A percentile compares a stretch with the other conserved stretches of the same genome.
Conservation (phyloP, 495 filamentous ascomycete genomes). For the Diplogelasinospora grovesii region DNA sequence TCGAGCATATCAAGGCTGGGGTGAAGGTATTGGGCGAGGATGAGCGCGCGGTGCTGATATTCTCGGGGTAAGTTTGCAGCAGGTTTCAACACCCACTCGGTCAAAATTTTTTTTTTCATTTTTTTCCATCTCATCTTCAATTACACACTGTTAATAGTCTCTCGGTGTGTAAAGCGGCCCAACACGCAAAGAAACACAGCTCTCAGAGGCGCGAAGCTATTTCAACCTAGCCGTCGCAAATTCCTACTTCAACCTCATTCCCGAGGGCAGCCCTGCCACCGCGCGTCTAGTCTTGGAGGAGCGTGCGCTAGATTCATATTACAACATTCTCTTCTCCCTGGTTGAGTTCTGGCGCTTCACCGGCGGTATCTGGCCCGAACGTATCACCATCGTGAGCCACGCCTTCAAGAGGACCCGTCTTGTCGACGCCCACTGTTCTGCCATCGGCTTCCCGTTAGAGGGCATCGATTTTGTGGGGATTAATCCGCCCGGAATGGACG, state of each 20-base stretch:
- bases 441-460: constrained; percentile 49
- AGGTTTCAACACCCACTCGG: too few relatives aligned
- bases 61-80: constrained; percentile 54
- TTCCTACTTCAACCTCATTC: constrained; percentile 35
- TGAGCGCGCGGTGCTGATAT: constrained; percentile 46
- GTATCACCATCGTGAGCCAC: constrained; percentile 65
- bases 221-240: constrained; percentile 41
- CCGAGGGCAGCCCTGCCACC: not conserved
- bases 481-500: constrained; percentile 53
- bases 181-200: constrained; percentile 48
- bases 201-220: constrained; percentile 66
- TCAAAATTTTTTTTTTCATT: not conserved
- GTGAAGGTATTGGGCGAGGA: constrained; percentile 39
- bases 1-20: constrained; percentile 61
- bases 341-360: constrained; percentile 47
- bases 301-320: constrained; percentile 70
- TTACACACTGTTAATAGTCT: not conserved
- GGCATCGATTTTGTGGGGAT: constrained; percentile 55
- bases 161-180: constrained; percentile 40
- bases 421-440: constrained; percentile 58
- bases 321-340: constrained; percentile 69
- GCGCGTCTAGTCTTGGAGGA: constrained; percentile 49
- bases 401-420: constrained; percentile 67
- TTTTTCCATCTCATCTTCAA: not conserved
- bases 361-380: constrained; percentile 41